Base-by-base conservation (phyloP, 805 yeast genomes). In the Kurtzmaniella fragi region DNA sequence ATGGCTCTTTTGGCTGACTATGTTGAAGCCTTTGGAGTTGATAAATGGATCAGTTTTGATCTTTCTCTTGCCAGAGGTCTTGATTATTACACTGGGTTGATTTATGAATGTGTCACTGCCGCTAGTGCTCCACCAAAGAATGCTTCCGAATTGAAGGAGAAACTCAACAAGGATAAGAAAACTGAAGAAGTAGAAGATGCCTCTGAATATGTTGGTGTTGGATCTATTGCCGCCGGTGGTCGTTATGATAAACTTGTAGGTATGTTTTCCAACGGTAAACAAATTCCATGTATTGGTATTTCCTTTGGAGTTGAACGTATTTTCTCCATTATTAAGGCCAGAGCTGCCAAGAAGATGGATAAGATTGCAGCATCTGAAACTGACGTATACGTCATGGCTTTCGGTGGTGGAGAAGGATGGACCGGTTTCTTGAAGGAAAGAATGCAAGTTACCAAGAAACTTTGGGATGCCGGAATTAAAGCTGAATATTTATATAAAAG, bases 191-290 rank as follows among this genome's bases (percentile, higher is more conserved):
- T 77, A 38, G 96, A 88, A 49, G 97, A 93, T 62, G 96, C 96
- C 41, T 85, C 95, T 38, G 97, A 87, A 47, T 88, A 85, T 52
- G 98, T 93, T 39, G 99, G 99, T 52, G 96, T 91, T 32, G 99
- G 99, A 28, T 93, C 99, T 5, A 89, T 93, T 55, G 96, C 96
- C 37, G 99, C 96, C 36, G 99, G 99, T 67, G 99, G 99, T 48
- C 86, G 99, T 64, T 93, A 93, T 64, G 99, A 93, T 63, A 84
- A 84, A 54, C 77, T 93, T 44, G 98, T 93, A 29, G 96, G 96
- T 50, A 93, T 93, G 99, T 93, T 93, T 61, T 81, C 95, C 32
- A 82, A 81, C 49, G 89, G 93, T 50, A 87, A 86, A 64, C 83
- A 90, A 16, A 89, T 93, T 56, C 99, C 99, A 20, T 93, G 99